Conservation (phyloP, 2,329 filamentous ascomycete genomes). For the Huntiella moniliformis region DNA sequence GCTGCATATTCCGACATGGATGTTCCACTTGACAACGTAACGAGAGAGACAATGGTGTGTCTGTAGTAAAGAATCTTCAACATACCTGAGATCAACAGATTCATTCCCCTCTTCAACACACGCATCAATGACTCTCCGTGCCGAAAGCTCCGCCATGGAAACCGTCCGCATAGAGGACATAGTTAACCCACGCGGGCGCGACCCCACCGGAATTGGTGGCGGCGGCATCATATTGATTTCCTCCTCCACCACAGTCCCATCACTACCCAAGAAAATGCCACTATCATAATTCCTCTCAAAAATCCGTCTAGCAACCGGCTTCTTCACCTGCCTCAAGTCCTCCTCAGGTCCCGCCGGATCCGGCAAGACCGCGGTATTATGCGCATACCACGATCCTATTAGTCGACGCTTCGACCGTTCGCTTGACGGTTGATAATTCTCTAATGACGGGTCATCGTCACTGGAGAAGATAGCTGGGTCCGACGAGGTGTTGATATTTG, state of each 20-base stretch:
- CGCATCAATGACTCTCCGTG: slow-evolving; percentile 26
- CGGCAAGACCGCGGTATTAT: slow-evolving; percentile 25
- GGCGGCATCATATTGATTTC: slow-evolving; percentile 6
- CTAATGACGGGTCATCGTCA: slow-evolving; percentile 48
- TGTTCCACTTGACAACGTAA: neutral
- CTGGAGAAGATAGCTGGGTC: slow-evolving; percentile 55
- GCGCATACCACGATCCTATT: slow-evolving; percentile 49
- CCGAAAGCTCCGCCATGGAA: slow-evolving; percentile 25
- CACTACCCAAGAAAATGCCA: slow-evolving; percentile 49
- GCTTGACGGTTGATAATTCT: slow-evolving; percentile 36
- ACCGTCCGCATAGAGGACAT: slow-evolving; percentile 13
- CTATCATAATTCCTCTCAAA: slow-evolving; percentile 46
- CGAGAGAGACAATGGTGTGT: neutral
- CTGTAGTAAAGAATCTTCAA: slow-evolving; percentile 10
- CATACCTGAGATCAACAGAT: slow-evolving; percentile 42
- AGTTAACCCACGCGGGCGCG: slow-evolving; percentile 2
- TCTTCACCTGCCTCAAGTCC: slow-evolving; percentile 15
- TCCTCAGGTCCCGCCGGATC: slow-evolving; percentile 27
- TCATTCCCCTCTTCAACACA: slow-evolving; percentile 42
- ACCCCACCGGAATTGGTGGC: neutral
- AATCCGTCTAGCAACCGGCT: slow-evolving; percentile 28
- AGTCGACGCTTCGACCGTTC: slow-evolving; percentile 42
- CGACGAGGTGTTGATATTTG: slow-evolving; percentile 40
- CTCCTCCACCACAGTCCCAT: slow-evolving; percentile 4
- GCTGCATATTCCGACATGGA: neutral